These are phyloP conservation scores for Phytophthora ohioensis DNA, from an alignment of 352 stramenopile species.

Conservation along the genomic window DNA sequence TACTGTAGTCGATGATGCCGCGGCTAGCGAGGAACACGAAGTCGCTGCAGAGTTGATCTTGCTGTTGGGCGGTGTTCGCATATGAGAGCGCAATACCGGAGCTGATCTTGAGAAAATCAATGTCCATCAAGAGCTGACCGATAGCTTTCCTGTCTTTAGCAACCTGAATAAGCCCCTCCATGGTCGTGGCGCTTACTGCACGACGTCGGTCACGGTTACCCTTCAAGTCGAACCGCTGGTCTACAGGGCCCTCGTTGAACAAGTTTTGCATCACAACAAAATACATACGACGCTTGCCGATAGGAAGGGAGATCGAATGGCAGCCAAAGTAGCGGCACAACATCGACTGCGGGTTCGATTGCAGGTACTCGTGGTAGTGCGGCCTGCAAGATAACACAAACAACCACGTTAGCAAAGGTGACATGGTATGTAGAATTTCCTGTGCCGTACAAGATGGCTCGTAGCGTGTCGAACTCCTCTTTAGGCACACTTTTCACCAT, in stretches of 20 bases:
- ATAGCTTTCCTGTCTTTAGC: slow-evolving; percentile 70
- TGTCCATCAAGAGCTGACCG: slow-evolving; percentile 86
- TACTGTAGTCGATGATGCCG: slow-evolving; percentile 89
- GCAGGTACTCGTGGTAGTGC: slow-evolving; percentile 83
- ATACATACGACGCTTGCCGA: slow-evolving; percentile 87
- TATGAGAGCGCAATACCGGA: slow-evolving; percentile 65
- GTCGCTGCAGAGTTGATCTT: slow-evolving; percentile 82
- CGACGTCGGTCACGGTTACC: slow-evolving; percentile 82
- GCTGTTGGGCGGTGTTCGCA: slow-evolving; percentile 45
- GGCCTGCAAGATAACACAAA: slow-evolving; percentile 41
- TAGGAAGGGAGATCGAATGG: slow-evolving; percentile 86
- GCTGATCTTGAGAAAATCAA: slow-evolving; percentile 86
- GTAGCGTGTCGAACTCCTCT: slow-evolving; percentile 84
- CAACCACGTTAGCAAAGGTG: slow-evolving; percentile 4
- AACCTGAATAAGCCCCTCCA: slow-evolving; percentile 72
- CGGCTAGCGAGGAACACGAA: slow-evolving; percentile 85
- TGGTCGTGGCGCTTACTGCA: slow-evolving; percentile 65
- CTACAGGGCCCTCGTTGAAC: slow-evolving; percentile 80
- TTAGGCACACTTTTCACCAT: slow-evolving; percentile 91
- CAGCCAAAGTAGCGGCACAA: slow-evolving; percentile 87
- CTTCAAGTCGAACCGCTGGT: slow-evolving; percentile 87
- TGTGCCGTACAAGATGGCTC: slow-evolving; percentile 69
- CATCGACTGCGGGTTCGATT: slow-evolving; percentile 77
- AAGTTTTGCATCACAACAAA: slow-evolving; percentile 92
- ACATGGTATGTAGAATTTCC: neutral